A percentile compares a stretch with the other conserved stretches of the same genome.
Evolutionary conservation across 306 rosid genomes (phyloP).

Genomic region (Dryas alaskensis): DNA sequence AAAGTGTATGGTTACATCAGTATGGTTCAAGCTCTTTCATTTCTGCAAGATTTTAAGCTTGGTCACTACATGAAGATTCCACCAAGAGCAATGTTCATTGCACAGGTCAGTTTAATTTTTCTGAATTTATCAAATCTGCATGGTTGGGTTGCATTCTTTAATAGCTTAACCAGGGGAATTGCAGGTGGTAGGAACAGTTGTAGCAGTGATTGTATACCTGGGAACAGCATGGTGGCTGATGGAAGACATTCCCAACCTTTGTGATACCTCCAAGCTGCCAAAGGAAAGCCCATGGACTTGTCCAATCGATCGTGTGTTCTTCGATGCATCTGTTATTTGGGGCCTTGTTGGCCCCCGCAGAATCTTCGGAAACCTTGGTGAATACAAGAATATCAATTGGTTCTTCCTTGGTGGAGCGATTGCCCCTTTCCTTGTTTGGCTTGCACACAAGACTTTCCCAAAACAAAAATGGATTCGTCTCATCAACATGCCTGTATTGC

Average conservation of each 20-base stretch:
- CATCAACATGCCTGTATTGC: slow-evolving; percentile 64
- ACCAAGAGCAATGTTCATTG: slow-evolving; percentile 86
- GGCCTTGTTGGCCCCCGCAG: slow-evolving; percentile 87
- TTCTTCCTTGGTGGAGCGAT: slow-evolving; percentile 73
- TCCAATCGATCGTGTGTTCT: slow-evolving; percentile 75
- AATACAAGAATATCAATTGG: slow-evolving; percentile 57
- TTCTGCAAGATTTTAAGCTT: slow-evolving; percentile 72
- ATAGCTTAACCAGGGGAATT: slow-evolving; percentile 18
- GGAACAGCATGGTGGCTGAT: slow-evolving; percentile 83
- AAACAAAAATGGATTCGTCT: slow-evolving; percentile 47
- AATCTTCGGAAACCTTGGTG: slow-evolving; percentile 78
- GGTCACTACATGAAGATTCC: slow-evolving; percentile 99
- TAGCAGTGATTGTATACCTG: slow-evolving; percentile 56
- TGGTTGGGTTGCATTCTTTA: not conserved
- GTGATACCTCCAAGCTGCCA: slow-evolving; percentile 50
- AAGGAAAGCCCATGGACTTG: slow-evolving; percentile 72
- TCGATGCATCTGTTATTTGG: slow-evolving; percentile 81
- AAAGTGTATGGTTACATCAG: slow-evolving; percentile 94
- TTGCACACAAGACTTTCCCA: slow-evolving; percentile 62
- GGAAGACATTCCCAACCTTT: slow-evolving; percentile 60
- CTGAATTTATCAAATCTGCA: not conserved
- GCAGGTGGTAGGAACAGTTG: slow-evolving; percentile 64
- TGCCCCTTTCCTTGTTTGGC: slow-evolving; percentile 69
- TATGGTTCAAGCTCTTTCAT: slow-evolving; percentile 71
- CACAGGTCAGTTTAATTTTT: slow-evolving; percentile 51